A percentile compares a stretch with the other conserved stretches of the same genome.
These are phyloP conservation scores for Phaseolus coccineus DNA, from an alignment of 331 rosid genomes.

Conservation along the genomic window DNA sequence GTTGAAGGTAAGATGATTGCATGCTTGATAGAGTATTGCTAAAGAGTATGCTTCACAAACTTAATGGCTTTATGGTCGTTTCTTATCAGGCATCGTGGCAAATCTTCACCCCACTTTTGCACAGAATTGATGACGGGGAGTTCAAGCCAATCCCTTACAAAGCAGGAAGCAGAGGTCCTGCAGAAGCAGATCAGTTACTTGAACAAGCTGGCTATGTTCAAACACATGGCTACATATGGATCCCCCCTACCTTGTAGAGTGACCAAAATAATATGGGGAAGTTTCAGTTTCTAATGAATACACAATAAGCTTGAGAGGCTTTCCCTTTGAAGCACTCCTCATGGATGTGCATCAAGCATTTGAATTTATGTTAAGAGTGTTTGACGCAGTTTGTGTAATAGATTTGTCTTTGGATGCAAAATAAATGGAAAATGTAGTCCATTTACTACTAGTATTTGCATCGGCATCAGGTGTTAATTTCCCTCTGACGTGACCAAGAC, in stretches of 20 bases:
- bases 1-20: slow-evolving; percentile 70
- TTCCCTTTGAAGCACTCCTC: slow-evolving; percentile 26
- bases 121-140: slow-evolving; percentile 78
- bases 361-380: not conserved
- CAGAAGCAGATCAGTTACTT: slow-evolving; percentile 72
- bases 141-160: slow-evolving; percentile 73
- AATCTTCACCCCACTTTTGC: slow-evolving; percentile 95
- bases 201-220: slow-evolving; percentile 91
- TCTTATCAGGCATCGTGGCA: slow-evolving; percentile 92
- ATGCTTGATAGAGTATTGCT: slow-evolving; percentile 7
- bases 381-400: slow-evolving; percentile 10
- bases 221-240: slow-evolving; percentile 96
- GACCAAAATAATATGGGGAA: slow-evolving; percentile 33
- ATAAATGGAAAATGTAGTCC: slow-evolving; percentile 28
- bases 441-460: not conserved
- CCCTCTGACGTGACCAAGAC: not conserved
- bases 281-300: slow-evolving; percentile 6
- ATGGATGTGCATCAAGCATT: slow-evolving; percentile 31
- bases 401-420: slow-evolving; percentile 17
- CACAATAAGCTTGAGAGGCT: slow-evolving; percentile 36
- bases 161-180: slow-evolving; percentile 93
- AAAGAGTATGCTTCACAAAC: slow-evolving; percentile 25
- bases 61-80: slow-evolving; percentile 35
- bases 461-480: not conserved
- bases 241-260: slow-evolving; percentile 86